These are phyloP conservation scores for Boletales sp. DNA, from an alignment of 768 basidiomycete genomes.

Conservation along the genomic window DNA sequence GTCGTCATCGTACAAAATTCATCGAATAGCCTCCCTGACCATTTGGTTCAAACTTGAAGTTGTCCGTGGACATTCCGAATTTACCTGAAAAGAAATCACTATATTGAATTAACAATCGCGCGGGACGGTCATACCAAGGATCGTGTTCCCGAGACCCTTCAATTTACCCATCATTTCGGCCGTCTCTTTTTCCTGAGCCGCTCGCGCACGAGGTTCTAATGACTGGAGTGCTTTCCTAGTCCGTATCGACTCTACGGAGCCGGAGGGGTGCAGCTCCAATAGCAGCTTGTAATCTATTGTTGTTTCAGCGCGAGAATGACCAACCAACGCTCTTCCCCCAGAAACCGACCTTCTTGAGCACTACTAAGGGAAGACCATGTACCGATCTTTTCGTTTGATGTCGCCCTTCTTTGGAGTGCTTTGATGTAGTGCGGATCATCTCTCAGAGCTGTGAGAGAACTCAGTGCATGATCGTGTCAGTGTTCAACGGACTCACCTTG, in stretches of 20 bases:
- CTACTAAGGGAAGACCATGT: constrained; percentile 81
- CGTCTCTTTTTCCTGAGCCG: constrained; percentile 81
- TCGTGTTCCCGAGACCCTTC: constrained; percentile 86
- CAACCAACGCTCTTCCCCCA: neutral
- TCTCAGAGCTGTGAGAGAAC: constrained; percentile 57
- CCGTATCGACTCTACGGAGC: constrained; percentile 47
- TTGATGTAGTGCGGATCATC: constrained; percentile 87
- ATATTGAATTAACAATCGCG: neutral
- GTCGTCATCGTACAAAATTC: constrained; percentile 63
- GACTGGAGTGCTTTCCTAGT: constrained; percentile 46
- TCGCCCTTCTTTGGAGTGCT: constrained; percentile 84
- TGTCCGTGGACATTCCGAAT: constrained; percentile 93
- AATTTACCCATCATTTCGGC: constrained; percentile 90
- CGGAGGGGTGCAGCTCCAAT: constrained; percentile 56
- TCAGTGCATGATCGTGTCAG: neutral
- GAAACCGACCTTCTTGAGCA: constrained; percentile 73
- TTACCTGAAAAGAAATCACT: constrained; percentile 49
- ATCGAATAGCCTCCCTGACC: constrained; percentile 95
- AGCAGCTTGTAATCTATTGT: constrained; percentile 72
- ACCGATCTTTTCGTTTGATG: constrained; percentile 74
- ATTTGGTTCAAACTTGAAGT: constrained; percentile 94
- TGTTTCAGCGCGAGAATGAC: neutral
- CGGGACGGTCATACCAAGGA: constrained; percentile 59
- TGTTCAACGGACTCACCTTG: constrained; percentile 45
- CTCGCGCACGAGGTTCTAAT: constrained; percentile 67